phyloP scores from a whole-genome alignment of 306 rosid genomes.

The Cercis canadensis region DNA sequence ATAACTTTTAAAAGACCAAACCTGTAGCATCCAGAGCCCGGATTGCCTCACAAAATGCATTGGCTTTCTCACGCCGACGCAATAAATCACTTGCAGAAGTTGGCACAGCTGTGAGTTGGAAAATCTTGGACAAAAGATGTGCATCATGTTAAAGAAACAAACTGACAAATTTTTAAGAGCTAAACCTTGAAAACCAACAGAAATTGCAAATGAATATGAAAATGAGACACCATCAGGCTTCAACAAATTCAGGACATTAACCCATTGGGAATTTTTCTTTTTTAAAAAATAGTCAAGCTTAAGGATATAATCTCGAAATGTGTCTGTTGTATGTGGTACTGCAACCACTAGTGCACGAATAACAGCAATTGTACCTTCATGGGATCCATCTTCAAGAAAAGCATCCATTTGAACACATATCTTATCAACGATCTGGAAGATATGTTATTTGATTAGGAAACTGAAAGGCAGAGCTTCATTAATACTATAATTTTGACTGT shows the following conservation, averaged over 20 bases:
- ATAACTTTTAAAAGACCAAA: constrained; percentile 34
- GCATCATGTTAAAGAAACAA: constrained; percentile 68
- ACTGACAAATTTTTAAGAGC: background rate
- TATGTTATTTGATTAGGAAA: constrained; percentile 38
- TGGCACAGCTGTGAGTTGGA: constrained; percentile 69
- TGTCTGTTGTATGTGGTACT: constrained; percentile 90
- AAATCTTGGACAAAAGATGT: constrained; percentile 98
- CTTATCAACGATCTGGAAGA: constrained; percentile 88
- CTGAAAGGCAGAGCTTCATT: constrained; percentile 18
- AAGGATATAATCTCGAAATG: constrained; percentile 97
- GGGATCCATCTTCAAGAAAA: constrained; percentile 98
- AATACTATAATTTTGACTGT: constrained; percentile 26
- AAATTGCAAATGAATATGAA: constrained; percentile 22
- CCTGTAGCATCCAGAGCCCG: constrained; percentile 99
- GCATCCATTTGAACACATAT: constrained; percentile 99
- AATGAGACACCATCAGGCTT: constrained; percentile 23
- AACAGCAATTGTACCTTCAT: constrained; percentile 90
- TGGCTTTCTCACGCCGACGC: constrained; percentile 71
- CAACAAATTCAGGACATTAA: constrained; percentile 1
- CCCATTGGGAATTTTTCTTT: background rate
- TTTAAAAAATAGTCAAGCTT: constrained; percentile 10
- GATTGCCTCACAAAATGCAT: constrained; percentile 95
- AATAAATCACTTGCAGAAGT: constrained; percentile 61
- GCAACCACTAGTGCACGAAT: constrained; percentile 91
- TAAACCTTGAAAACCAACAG: constrained; percentile 22